A percentile compares a stretch with the other conserved stretches of the same genome.
These are phyloP conservation scores for Casuarina cunninghamiana DNA, from an alignment of 306 rosid species.

Conservation along the genomic window DNA sequence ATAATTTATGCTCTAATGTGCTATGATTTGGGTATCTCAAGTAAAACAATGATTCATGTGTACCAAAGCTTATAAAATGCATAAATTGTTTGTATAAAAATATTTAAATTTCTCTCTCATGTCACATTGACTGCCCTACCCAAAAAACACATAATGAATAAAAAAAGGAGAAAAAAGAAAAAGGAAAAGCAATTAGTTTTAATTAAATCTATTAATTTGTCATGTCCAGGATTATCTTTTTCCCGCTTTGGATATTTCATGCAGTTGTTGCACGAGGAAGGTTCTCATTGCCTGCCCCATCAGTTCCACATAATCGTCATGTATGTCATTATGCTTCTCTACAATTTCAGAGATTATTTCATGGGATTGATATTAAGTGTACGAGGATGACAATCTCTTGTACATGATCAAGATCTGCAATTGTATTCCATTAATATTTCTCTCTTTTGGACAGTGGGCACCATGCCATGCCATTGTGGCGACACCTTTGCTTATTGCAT, in stretches of 20 bases:
- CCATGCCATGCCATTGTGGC: conserved; percentile 97
- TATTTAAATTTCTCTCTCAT: background rate
- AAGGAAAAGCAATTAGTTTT: background rate
- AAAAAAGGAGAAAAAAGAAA: too few relatives aligned
- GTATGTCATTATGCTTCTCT: conserved; percentile 47
- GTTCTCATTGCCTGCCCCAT: conserved; percentile 96
- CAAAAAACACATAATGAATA: too few relatives aligned
- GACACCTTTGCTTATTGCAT: conserved; percentile 84
- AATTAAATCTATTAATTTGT: conserved; percentile 20
- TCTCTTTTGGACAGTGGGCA: conserved; percentile 92
- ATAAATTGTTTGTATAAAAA: background rate
- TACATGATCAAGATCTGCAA: conserved; percentile 1
- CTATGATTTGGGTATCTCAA: background rate
- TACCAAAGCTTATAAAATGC: background rate
- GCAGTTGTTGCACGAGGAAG: conserved; percentile 94
- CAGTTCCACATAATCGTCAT: conserved; percentile 89
- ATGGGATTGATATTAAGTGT: conserved; percentile 1
- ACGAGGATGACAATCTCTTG: background rate
- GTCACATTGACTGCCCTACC: too few relatives aligned
- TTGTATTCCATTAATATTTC: conserved; percentile 21
- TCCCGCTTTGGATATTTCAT: conserved; percentile 94
- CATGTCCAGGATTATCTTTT: conserved; percentile 70
- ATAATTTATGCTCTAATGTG: background rate
- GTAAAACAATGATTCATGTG: background rate
- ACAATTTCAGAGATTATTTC: conserved; percentile 18